These are phyloP conservation scores for Tolypocladium tundrense DNA, from an alignment of 2,329 filamentous ascomycete species.

Conservation along the genomic window DNA sequence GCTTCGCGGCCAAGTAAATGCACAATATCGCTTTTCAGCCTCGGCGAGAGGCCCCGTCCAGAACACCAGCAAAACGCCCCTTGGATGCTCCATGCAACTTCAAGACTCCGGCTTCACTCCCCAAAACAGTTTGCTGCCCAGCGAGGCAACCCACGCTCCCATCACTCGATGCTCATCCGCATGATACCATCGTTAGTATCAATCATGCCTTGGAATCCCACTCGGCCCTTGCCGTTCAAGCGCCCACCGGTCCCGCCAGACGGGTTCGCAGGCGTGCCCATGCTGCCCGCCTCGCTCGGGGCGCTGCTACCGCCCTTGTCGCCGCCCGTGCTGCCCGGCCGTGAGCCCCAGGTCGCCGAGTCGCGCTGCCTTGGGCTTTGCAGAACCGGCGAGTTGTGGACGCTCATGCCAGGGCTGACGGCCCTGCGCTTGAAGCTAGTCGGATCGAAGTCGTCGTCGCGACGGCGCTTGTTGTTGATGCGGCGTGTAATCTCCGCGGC, in stretches of 20 bases:
- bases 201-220: constrained; percentile 86
- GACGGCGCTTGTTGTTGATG: constrained; percentile 70
- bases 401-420: constrained; percentile 83
- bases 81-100: neutral
- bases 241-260: constrained; percentile 30
- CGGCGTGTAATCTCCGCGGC: constrained; percentile 69
- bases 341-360: constrained; percentile 59
- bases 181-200: constrained; percentile 93
- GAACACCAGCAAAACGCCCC: neutral
- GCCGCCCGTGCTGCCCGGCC: constrained; percentile 52
- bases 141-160: neutral
- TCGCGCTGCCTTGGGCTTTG: constrained; percentile 75
- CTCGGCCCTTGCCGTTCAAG: constrained; percentile 45
- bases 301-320: constrained; percentile 42
- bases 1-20: neutral
- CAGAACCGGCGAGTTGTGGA: constrained; percentile 79
- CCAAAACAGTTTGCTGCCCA: neutral
- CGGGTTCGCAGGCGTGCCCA: constrained; percentile 17
- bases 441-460: constrained; percentile 86
- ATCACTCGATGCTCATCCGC: constrained; percentile 90
- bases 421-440: constrained; percentile 82
- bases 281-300: constrained; percentile 38
- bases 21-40: neutral
- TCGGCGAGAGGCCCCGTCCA: neutral
- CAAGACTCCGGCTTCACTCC: neutral